These are phyloP conservation scores for Citrus sinensis DNA, from an alignment of 345 rosid genomes.

Conservation along the genomic window DVS_A1.0 CM039161.1:6575001-6575500, in stretches of 20 bases:
- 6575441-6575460: no score
- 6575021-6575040: constrained; percentile 17
- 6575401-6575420: no score
- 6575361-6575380: no score
- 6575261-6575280: constrained; percentile 50
- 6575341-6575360: no score
- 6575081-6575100: constrained; percentile 28
- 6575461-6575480: no score
- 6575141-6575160: constrained; percentile 68
- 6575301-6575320: no score
- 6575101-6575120: neutral
- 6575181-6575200: constrained; percentile 45
- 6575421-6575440: no score
- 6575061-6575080: constrained; percentile 22
- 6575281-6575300: no score
- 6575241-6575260: constrained; percentile 45
- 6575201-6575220: constrained; percentile 55
- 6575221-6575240: constrained; percentile 40
- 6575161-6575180: constrained; percentile 38
- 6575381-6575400: no score
- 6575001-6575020: constrained; percentile 19
- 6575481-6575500: no score
- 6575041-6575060: constrained; percentile 44
- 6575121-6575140: constrained; percentile 57
- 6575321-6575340: no score